Conservation (phyloP, 495 filamentous ascomycete species). For the Penicillium cosmopolitanum region DNA sequence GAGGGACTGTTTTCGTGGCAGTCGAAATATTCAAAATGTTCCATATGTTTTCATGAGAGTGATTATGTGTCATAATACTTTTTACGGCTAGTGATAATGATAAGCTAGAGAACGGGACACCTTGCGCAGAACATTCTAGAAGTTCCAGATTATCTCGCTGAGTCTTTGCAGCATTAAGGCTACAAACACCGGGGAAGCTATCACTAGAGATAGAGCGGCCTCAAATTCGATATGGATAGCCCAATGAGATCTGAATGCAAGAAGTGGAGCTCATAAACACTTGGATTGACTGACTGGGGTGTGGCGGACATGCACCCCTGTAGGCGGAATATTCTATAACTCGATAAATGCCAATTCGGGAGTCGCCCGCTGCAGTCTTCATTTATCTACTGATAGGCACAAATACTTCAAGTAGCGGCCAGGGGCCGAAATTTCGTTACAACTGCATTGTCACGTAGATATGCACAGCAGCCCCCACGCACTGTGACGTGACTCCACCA, state of each 20-base stretch:
- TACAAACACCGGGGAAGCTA: not conserved
- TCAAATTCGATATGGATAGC: not conserved
- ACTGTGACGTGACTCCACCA: no score
- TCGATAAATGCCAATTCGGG: not conserved
- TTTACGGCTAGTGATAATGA: not conserved
- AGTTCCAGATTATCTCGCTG: not conserved
- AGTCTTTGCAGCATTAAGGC: not conserved
- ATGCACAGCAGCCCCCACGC: no score
- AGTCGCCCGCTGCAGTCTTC: not conserved
- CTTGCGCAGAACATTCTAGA: not conserved
- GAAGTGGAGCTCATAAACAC: not conserved
- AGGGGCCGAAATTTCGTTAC: not conserved
- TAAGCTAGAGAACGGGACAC: not conserved
- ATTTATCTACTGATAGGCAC: not conserved
- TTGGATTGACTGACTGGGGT: not conserved
- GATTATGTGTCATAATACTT: not conserved
- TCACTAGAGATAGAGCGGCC: not conserved
- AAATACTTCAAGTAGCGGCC: not conserved
- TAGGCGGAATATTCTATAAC: not conserved
- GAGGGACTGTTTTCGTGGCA: not conserved
- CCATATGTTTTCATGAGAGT: not conserved
- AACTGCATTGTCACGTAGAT: not conserved
- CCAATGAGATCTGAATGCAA: not conserved
- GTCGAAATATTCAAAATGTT: not conserved
- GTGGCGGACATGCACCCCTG: not conserved